These are phyloP conservation scores for Silene noctiflora DNA, from an alignment of 179 eudicot species.

Conservation along the genomic window DNA sequence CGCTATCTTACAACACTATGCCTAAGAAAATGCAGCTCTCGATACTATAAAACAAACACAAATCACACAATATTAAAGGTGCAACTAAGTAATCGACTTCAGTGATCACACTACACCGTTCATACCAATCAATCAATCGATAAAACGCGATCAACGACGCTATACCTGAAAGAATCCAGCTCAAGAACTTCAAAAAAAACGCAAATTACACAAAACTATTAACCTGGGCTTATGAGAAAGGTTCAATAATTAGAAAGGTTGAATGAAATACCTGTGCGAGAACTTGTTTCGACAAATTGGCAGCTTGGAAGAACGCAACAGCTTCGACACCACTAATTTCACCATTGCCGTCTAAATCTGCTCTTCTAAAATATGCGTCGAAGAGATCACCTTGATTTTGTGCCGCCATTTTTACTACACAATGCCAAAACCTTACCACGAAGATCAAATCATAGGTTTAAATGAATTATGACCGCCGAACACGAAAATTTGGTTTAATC, in stretches of 20 bases:
- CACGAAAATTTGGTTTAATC: neutral
- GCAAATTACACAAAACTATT: neutral
- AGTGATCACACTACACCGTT: neutral
- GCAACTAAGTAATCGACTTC: neutral
- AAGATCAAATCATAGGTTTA: constrained; percentile 29
- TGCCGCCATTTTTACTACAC: constrained; percentile 49
- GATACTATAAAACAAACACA: neutral
- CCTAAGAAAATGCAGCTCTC: neutral
- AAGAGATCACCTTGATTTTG: constrained; percentile 61
- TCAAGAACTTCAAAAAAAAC: neutral
- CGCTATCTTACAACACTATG: neutral
- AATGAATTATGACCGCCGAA: neutral
- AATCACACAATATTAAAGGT: neutral
- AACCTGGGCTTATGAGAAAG: neutral
- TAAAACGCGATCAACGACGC: neutral
- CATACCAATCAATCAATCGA: neutral
- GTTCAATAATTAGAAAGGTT: neutral
- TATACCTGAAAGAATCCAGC: neutral
- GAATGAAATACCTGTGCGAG: constrained; percentile 48
- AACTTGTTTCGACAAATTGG: constrained; percentile 70
- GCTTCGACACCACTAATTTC: constrained; percentile 89
- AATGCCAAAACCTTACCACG: constrained; percentile 1
- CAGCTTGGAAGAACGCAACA: constrained; percentile 74
- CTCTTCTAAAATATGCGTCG: constrained; percentile 77
- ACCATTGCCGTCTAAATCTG: constrained; percentile 94